Percentiles rank a stretch among this genome's conserved stretches.
These are phyloP conservation scores for Scheffersomyces amazonensis DNA, from an alignment of 805 yeast genomes.

Conservation along the genomic window DNA sequence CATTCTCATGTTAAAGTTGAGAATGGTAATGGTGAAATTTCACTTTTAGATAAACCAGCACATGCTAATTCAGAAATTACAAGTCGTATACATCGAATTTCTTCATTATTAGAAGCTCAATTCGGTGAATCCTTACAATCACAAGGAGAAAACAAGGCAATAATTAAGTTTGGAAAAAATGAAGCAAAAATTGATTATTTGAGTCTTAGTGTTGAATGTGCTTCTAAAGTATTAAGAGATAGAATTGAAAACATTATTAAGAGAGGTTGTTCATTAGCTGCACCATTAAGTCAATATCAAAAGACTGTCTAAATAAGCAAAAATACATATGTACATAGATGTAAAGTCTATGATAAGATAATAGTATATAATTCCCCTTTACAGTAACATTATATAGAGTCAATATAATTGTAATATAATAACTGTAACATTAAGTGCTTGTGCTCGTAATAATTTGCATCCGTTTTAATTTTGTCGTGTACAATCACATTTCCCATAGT, in stretches of 20 bases:
- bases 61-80: slow-evolving; percentile 25
- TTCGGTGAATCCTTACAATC: slow-evolving; percentile 73
- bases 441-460: no score
- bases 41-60: slow-evolving; percentile 12
- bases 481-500: no score
- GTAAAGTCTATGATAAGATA: no score
- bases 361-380: no score
- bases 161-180: slow-evolving; percentile 68
- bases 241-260: slow-evolving; percentile 78
- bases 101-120: slow-evolving; percentile 70
- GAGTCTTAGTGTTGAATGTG: slow-evolving; percentile 64
- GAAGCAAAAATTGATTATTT: slow-evolving; percentile 68
- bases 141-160: slow-evolving; percentile 47
- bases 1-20: slow-evolving; percentile 19
- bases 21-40: slow-evolving; percentile 11
- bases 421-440: no score
- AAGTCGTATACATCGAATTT: slow-evolving; percentile 46
- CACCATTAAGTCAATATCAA: slow-evolving; percentile 64
- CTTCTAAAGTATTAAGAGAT: slow-evolving; percentile 72
- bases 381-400: no score
- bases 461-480: no score
- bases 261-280: slow-evolving; percentile 76
- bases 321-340: no score
- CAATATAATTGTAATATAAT: no score
- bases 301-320: slow-evolving; percentile 10